Base-by-base conservation (phyloP, 805 yeast genomes). In the Kuraishia molischiana region DNA sequence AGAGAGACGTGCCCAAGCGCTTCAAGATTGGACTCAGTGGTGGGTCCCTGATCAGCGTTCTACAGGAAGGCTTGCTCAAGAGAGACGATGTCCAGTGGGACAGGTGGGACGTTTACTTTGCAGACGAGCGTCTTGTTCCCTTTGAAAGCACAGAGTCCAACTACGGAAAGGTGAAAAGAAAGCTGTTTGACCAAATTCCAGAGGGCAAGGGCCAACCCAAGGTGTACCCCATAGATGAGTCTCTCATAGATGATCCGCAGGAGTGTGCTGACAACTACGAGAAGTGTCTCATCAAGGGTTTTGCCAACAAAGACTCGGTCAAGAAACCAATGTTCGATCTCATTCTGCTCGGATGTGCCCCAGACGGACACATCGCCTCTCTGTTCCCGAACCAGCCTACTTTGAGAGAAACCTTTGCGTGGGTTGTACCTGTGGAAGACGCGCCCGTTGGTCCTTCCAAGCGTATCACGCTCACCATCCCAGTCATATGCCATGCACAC, bases 331-430 rank as follows among this genome's bases (percentile, higher is more conserved):
- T 85, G 76, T 90, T 92, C 62, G 97, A 92, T 59, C 64, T 92
- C 38, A 73, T 92, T 44, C 66, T 92, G 46, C 68, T 92, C 41
- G 98, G 98, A 19, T 90, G 97, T 67, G 98, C 98, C 1, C 97
- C 97, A 3, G 98, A 90, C 59, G 98, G 98, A 18, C 98, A 90
- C 59, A 85, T 86, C 53, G 95, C 96, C 37, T 86, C 95, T n/a
- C 71, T 90, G 39, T 90, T 90, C 67, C 98, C 98, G 18, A 81
- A 82, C 54, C 92, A 85, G 52, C 92, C 85, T 48, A 81, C 84
- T 39, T 66, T 90, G 46, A 72, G 97, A 53, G 98, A 90, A 58
- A 74, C 80, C 44, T 72, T 82, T 48, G 97, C 97, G 1, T 90
- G 97, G 97, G 89, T 89, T 45, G 83, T 85, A 19, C 95, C 97